Percentiles rank a stretch among this genome's conserved stretches.
Evolutionary conservation across 192 early-diverging fungal species (phyloP).

Genomic region (Rhizoclosmatium sp.): DNA sequence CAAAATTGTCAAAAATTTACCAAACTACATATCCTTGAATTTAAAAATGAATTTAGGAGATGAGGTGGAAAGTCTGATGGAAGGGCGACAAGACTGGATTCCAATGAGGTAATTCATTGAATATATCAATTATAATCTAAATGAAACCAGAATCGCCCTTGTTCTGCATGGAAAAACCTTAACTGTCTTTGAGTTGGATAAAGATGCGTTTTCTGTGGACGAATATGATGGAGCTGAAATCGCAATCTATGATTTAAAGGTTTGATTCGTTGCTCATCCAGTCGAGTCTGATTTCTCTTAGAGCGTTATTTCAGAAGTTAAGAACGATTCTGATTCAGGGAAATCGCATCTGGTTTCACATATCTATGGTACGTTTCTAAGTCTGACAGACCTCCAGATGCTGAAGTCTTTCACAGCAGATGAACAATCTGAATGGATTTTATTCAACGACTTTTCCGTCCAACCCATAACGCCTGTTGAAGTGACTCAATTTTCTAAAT

Average conservation of each 20-base stretch:
- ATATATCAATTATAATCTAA: constrained; percentile 7
- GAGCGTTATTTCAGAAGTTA: constrained; percentile 55
- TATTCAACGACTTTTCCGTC: constrained; percentile 97
- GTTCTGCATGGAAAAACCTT: constrained; percentile 54
- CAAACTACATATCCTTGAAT: constrained; percentile 82
- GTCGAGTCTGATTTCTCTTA: background rate
- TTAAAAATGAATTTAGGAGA: constrained; percentile 51
- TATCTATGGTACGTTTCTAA: constrained; percentile 60
- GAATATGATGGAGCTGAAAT: constrained; percentile 37
- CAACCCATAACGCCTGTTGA: constrained; percentile 74
- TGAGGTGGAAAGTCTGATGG: background rate
- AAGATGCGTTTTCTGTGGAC: constrained; percentile 31
- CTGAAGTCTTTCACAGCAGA: constrained; percentile 37
- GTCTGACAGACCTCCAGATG: constrained; percentile 39
- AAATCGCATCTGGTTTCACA: constrained; percentile 76
- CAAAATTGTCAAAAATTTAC: constrained; percentile 71
- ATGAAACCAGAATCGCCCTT: constrained; percentile 55
- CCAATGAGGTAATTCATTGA: constrained; percentile 28
- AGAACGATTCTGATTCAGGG: constrained; percentile 54
- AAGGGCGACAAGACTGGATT: constrained; percentile 34
- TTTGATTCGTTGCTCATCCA: constrained; percentile 30
- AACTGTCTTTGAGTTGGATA: constrained; percentile 44
- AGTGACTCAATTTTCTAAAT: constrained; percentile 64
- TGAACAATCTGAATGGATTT: constrained; percentile 72
- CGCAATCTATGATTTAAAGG: constrained; percentile 72